Evolutionary conservation across 345 rosid genomes (phyloP).

Genomic region (Atalantia buxifolia): DNA sequence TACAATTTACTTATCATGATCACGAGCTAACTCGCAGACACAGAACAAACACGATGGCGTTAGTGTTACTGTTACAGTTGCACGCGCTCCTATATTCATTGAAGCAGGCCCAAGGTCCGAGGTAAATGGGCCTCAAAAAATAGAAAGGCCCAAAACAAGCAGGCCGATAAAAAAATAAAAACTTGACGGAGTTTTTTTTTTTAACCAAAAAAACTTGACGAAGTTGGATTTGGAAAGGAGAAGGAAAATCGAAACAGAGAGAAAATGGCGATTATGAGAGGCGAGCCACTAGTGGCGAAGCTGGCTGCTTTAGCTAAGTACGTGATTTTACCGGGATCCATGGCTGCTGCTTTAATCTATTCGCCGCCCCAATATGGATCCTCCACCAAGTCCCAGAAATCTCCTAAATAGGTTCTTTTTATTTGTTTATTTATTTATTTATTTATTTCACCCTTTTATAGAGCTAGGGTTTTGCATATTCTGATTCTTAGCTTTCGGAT

Average conservation of each 20-base stretch:
- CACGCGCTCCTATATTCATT: too few relatives aligned
- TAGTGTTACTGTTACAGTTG: too few relatives aligned
- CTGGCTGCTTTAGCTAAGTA: slow-evolving; percentile 51
- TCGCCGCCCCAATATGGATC: slow-evolving; percentile 50
- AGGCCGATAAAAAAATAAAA: too few relatives aligned
- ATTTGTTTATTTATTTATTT: slow-evolving; percentile 11
- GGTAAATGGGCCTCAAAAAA: not conserved
- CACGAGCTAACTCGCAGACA: too few relatives aligned
- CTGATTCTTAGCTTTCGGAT: not conserved
- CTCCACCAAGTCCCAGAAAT: slow-evolving; percentile 21
- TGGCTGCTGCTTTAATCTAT: slow-evolving; percentile 61
- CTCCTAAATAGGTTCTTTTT: slow-evolving; percentile 25
- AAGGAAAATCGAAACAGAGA: not conserved
- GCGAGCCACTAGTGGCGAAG: slow-evolving; percentile 68
- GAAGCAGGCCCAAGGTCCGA: not conserved
- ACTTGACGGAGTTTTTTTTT: not conserved
- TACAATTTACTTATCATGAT: too few relatives aligned
- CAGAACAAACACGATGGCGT: too few relatives aligned
- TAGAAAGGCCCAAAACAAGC: not conserved
- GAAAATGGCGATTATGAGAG: slow-evolving; percentile 46
- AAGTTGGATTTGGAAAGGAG: not conserved
- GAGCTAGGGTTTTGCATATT: not conserved
- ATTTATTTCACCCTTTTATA: not conserved
- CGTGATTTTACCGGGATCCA: slow-evolving; percentile 57
- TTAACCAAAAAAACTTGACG: not conserved